Evolutionary conservation across 306 rosid species (phyloP), one percentile per base, ranked within the genome.

Genomic region (Astragalus membranaceus): DNA sequence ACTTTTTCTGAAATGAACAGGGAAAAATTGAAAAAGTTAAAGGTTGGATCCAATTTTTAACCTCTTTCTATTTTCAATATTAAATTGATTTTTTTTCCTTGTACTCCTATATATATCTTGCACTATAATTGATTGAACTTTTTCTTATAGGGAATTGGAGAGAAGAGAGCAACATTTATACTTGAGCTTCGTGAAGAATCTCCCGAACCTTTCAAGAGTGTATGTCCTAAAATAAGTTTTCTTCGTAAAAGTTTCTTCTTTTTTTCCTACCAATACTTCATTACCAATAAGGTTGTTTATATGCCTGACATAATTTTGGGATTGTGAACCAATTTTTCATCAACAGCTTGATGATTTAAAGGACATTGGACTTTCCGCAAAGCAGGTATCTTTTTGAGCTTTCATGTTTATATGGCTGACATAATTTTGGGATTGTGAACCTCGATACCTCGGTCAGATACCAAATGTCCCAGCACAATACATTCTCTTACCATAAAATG

Each of bases 341-440:
- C 11, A 29, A 66, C 87, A 94, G 98, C 79, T 94, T 37, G 97
- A 90, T 77, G 98, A 94, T 83, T 71, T 94, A 48, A 81, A 77
- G 78, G 84, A 83, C 7, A 86, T 94, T 70, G 98, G 98, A 72
- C 85, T 94, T 43, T 84, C 97, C 0, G 91, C 81, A 8, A 94
- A 90, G 74, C 96, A 88, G 96, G 98, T 93, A 56, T 42, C 9
- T 56, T 76, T 72, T n/a, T n/a, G n/a, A n/a, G n/a, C n/a, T n/a
- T n/a, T n/a, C n/a, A n/a, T n/a, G n/a, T n/a, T n/a, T n/a, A n/a
- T n/a, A n/a, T n/a, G n/a, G n/a, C n/a, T n/a, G n/a, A n/a, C n/a
- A n/a, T n/a, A n/a, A n/a, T n/a, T n/a, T n/a, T n/a, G n/a, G n/a
- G n/a, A n/a, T n/a, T n/a, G n/a, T n/a, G n/a, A n/a, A n/a, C n/a